These are phyloP conservation scores for Chenopodium album DNA, from an alignment of 148 eudicot species.

Conservation along the genomic window DNA sequence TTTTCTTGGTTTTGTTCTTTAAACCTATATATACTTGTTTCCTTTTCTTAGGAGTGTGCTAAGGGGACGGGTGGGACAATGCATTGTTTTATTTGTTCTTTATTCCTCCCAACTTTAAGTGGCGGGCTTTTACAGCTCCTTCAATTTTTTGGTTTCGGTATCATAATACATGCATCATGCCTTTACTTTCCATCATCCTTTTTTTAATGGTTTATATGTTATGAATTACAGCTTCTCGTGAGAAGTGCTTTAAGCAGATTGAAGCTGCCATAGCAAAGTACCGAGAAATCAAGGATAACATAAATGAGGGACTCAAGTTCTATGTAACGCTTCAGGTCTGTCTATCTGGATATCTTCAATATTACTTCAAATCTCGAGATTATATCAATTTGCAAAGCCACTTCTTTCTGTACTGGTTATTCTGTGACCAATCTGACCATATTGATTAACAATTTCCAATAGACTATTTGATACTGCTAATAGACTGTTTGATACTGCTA, in stretches of 20 bases:
- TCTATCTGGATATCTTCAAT: not conserved
- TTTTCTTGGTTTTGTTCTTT: not conserved
- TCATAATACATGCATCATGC: not conserved
- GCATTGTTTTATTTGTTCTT: not conserved
- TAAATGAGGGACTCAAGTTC: constrained; percentile 93
- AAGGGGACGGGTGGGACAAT: not conserved
- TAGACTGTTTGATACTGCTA: not conserved
- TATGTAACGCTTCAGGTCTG: constrained; percentile 95
- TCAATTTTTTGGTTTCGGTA: not conserved
- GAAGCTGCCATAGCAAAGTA: constrained; percentile 91
- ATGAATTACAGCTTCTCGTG: constrained; percentile 63
- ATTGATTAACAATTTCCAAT: not conserved
- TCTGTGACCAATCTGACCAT: not conserved
- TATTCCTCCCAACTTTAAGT: not conserved
- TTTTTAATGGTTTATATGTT: not conserved
- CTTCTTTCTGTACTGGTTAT: not conserved
- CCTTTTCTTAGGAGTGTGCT: not conserved
- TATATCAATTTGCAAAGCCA: not conserved
- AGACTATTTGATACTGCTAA: not conserved
- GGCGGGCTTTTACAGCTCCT: not conserved
- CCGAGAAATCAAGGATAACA: constrained; percentile 84
- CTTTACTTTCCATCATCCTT: not conserved
- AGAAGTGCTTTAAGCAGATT: constrained; percentile 82
- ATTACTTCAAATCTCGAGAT: not conserved
- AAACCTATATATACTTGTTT: not conserved